Percentiles rank a stretch among this genome's conserved stretches.
Conservation (phyloP, 1,139 yeast genomes). For the Candida glucosophila region DNA sequence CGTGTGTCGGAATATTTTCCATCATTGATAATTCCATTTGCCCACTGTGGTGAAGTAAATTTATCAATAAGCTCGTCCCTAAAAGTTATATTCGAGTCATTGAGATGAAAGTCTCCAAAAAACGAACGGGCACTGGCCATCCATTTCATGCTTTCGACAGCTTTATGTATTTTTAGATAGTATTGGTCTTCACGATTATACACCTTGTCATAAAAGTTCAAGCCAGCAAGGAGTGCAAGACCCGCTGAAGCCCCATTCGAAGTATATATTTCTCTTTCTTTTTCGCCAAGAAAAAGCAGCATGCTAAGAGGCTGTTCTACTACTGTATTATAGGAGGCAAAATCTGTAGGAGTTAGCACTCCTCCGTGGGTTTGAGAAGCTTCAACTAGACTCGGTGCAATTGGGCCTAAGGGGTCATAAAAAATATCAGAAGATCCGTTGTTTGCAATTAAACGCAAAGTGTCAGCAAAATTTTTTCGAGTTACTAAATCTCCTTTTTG, state of each 20-base stretch:
- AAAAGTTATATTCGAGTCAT: constrained; percentile 8
- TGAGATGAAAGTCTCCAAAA: constrained; percentile 51
- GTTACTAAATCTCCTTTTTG: constrained; percentile 50
- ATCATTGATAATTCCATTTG: constrained; percentile 32
- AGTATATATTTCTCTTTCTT: constrained; percentile 49
- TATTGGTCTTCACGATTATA: constrained; percentile 13
- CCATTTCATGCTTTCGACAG: constrained; percentile 90
- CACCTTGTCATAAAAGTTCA: constrained; percentile 46
- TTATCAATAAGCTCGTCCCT: constrained; percentile 17
- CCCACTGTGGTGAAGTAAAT: constrained; percentile 43
- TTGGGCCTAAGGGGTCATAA: constrained; percentile 77
- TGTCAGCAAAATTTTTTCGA: constrained; percentile 56
- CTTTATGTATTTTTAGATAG: constrained; percentile 48
- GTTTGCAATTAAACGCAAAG: constrained; percentile 57
- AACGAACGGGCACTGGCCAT: constrained; percentile 76
- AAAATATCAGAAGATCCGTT: constrained; percentile 73
- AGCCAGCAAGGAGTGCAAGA: constrained; percentile 67
- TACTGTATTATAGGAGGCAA: constrained; percentile 48
- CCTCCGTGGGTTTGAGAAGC: constrained; percentile 49
- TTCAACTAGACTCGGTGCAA: constrained; percentile 46
- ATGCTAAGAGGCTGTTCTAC: constrained; percentile 49
- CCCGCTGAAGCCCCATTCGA: constrained; percentile 82
- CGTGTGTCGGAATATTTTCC: constrained; percentile 40
- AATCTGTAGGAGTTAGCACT: constrained; percentile 52
- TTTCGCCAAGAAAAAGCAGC: constrained; percentile 12